These are phyloP conservation scores for Colletotrichum cereale DNA, from an alignment of 2,329 filamentous ascomycete genomes.

Conservation along the genomic window DNA sequence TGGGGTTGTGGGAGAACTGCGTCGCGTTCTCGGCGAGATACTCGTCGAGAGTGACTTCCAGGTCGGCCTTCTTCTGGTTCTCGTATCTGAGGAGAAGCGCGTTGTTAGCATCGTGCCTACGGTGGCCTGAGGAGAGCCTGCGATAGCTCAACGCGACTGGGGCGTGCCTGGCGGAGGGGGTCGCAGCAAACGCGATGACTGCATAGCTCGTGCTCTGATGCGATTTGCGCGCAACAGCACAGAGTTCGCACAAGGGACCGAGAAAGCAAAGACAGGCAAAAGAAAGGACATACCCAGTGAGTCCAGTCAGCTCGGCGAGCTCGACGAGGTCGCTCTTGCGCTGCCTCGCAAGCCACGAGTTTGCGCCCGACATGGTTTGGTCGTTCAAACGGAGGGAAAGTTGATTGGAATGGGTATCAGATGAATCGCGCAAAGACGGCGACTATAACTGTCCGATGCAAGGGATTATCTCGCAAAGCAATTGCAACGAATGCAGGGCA, in stretches of 20 bases:
- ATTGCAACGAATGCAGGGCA: slow-evolving; percentile 21
- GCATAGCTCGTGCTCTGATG: neutral
- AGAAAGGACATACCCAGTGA: slow-evolving; percentile 74
- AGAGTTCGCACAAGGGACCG: neutral
- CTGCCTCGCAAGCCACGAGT: slow-evolving; percentile 83
- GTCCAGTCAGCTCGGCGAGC: slow-evolving; percentile 77
- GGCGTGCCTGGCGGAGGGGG: slow-evolving; percentile 33
- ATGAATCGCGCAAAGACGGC: slow-evolving; percentile 33
- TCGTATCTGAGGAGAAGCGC: slow-evolving; percentile 67
- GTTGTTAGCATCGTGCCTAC: slow-evolving; percentile 21
- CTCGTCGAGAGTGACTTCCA: slow-evolving; percentile 80
- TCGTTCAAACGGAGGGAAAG: slow-evolving; percentile 20
- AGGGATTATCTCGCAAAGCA: slow-evolving; percentile 1
- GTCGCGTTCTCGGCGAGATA: slow-evolving; percentile 78
- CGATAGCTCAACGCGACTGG: slow-evolving; percentile 39
- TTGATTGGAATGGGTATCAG: slow-evolving; percentile 20
- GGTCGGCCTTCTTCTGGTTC: slow-evolving; percentile 80
- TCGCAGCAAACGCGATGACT: slow-evolving; percentile 36
- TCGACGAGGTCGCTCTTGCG: slow-evolving; percentile 84
- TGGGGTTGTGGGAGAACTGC: slow-evolving; percentile 72
- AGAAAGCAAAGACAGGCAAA: neutral
- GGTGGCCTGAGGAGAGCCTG: slow-evolving; percentile 41
- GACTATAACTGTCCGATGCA: slow-evolving; percentile 15
- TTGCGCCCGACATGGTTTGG: slow-evolving; percentile 68
- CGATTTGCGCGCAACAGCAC: slow-evolving; percentile 9